phyloP scores from a whole-genome alignment of 1,284 basidiomycete species.

The Sphaerobolus stellatus region DNA sequence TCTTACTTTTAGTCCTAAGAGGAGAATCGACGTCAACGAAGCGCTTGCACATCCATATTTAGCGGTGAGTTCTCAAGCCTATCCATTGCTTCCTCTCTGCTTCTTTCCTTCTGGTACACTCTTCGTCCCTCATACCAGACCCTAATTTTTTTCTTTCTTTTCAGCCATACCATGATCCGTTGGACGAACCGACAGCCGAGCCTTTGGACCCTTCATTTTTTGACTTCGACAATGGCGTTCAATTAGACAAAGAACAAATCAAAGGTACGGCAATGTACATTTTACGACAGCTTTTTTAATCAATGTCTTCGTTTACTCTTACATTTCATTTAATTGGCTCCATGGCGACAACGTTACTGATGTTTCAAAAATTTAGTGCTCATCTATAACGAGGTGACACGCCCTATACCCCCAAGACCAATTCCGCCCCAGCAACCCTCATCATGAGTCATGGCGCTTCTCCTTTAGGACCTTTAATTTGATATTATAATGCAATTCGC shows the following conservation, averaged over 20 bases:
- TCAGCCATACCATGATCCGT: conserved; percentile 85
- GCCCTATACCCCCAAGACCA: conserved; percentile 15
- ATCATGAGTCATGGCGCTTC: conserved; percentile 5
- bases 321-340: neutral
- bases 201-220: conserved; percentile 87
- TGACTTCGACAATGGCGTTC: conserved; percentile 78
- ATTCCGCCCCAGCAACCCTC: conserved; percentile 8
- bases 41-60: conserved; percentile 93
- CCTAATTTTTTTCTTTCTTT: conserved; percentile 16
- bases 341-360: neutral
- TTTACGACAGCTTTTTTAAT: neutral
- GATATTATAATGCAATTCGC: too few relatives aligned
- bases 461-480: too few relatives aligned
- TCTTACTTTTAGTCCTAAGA: conserved; percentile 89
- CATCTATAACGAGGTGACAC: conserved; percentile 27
- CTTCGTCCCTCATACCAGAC: conserved; percentile 35
- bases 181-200: conserved; percentile 81
- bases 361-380: conserved; percentile 15
- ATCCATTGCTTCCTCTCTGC: neutral
- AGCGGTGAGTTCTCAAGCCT: conserved; percentile 51
- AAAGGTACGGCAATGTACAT: conserved; percentile 60
- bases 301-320: neutral
- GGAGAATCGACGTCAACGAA: conserved; percentile 87
- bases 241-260: conserved; percentile 65
- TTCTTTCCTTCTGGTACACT: neutral